phyloP scores from a whole-genome alignment of 768 basidiomycete genomes.

The Boletus rufocinnamomeus region DNA sequence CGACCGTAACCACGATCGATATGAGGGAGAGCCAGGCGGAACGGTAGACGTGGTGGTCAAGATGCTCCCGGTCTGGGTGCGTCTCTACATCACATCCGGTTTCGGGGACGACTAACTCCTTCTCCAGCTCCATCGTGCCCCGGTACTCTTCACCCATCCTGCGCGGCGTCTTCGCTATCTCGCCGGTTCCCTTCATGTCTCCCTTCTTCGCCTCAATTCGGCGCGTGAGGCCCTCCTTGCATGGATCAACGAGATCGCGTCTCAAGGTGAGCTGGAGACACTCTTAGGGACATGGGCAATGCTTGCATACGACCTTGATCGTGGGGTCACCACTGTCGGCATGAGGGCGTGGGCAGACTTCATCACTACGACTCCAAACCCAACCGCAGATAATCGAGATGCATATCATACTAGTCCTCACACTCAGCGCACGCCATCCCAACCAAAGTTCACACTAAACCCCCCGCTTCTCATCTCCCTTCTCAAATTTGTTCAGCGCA shows the following conservation, averaged over 20 bases:
- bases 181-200: slow-evolving; percentile 60
- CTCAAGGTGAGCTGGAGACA: slow-evolving; percentile 52
- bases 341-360: slow-evolving; percentile 54
- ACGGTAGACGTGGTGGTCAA: slow-evolving; percentile 43
- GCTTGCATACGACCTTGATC: slow-evolving; percentile 70
- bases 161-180: slow-evolving; percentile 71
- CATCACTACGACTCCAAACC: slow-evolving; percentile 15
- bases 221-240: slow-evolving; percentile 51
- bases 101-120: slow-evolving; percentile 6
- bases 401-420: background rate
- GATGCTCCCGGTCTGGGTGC: slow-evolving; percentile 90
- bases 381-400: slow-evolving; percentile 8
- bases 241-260: slow-evolving; percentile 50
- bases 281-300: slow-evolving; percentile 76
- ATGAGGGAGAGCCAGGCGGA: slow-evolving; percentile 12
- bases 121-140: slow-evolving; percentile 79
- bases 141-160: slow-evolving; percentile 77
- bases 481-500: slow-evolving; percentile 52
- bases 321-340: slow-evolving; percentile 53
- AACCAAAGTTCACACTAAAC: slow-evolving; percentile 34
- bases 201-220: slow-evolving; percentile 58
- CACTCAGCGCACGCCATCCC: background rate
- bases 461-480: slow-evolving; percentile 39
- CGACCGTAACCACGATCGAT: slow-evolving; percentile 12
- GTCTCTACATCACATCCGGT: slow-evolving; percentile 29